Percentiles rank a stretch among this genome's conserved stretches.
Conservation (phyloP, 768 basidiomycete species). For the Tricholomella constricta region DNA sequence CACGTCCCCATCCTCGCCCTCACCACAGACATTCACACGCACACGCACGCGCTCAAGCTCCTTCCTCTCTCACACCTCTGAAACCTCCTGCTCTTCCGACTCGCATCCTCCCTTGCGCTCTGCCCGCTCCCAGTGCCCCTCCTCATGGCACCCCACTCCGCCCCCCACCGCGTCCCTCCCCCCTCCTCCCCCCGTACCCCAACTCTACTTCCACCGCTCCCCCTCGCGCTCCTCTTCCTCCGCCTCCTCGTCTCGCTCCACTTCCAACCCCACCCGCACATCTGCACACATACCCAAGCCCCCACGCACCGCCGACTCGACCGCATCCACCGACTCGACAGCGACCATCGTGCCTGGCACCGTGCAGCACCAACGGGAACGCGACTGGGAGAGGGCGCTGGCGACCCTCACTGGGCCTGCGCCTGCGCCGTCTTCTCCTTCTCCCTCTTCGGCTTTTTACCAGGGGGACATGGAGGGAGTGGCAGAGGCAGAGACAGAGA, state of each 20-base stretch:
- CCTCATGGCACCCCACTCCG: constrained; percentile 9
- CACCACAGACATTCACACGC: too few species aligned
- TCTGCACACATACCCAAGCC: background rate
- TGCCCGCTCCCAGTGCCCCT: constrained; percentile 1
- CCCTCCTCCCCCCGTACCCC: background rate
- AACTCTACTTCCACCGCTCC: background rate
- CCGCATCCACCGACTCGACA: constrained; percentile 1
- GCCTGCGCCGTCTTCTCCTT: too few species aligned
- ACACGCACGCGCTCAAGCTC: background rate
- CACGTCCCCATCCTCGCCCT: background rate
- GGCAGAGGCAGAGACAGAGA: background rate
- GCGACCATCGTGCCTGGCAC: constrained; percentile 5
- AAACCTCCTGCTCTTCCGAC: too few species aligned
- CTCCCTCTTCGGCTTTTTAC: too few species aligned
- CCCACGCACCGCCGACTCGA: constrained; percentile 11
- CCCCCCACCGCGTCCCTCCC: background rate
- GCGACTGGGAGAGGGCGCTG: background rate
- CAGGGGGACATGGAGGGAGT: background rate
- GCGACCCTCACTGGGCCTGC: constrained; percentile 4
- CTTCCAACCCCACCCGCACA: background rate
- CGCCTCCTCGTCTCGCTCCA: background rate
- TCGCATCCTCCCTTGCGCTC: background rate
- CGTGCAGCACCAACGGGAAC: background rate
- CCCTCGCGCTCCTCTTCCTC: background rate
- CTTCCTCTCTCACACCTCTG: background rate